Base-by-base conservation (phyloP, 768 basidiomycete species). In the Tulasnella sp. region DNA sequence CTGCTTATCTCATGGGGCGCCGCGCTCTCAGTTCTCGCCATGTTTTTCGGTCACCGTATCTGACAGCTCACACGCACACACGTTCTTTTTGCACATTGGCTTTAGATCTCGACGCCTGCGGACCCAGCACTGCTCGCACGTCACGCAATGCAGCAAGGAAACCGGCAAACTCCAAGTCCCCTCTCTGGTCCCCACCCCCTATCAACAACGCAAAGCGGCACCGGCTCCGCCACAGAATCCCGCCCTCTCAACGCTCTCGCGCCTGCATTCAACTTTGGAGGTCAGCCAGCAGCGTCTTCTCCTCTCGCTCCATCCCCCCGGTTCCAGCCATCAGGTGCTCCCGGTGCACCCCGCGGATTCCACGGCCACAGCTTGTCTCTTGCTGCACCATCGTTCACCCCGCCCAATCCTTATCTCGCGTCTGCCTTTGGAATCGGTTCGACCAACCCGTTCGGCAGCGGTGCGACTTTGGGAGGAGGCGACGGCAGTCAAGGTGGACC, bases 51-150 rank as follows among this genome's bases (percentile, higher is more conserved):
- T 40, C 39, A 40, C 39, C 5, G 39, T 40, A 27, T 34, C 75
- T n/a, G n/a, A n/a, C n/a, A 48, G 34, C 12, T 34, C 18, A 56
- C n/a, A 27, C 34, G 19, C 36, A 34, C 24, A 56, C 46, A 38
- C 76, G 10, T 73, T 74, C 24, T 34, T 62, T 12, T 36, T 75
- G 19, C 16, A 19, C 8, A 8, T 14, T 42, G 42, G 42, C 8
- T 42, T 12, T 83, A 96, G 94, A 93, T 95, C 85, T 95, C 94
- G 1, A 95, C 94, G n/a, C 94, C 94, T 39, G 94, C 94, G 5
- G 94, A 95, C 83, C 94, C 94, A 39, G 92, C 93, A 27, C 85
- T 96, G 34, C 87, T 96, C 27, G 88, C 91, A 81, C 94, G 92
- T 86, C 95, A 94, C 84, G 87, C 95, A 68, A 94, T 94, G 81